Evolutionary conservation across 768 basidiomycete species (phyloP), one percentile per base, ranked within the genome.

Genomic region (Lepiota brunneoincarnata): DNA sequence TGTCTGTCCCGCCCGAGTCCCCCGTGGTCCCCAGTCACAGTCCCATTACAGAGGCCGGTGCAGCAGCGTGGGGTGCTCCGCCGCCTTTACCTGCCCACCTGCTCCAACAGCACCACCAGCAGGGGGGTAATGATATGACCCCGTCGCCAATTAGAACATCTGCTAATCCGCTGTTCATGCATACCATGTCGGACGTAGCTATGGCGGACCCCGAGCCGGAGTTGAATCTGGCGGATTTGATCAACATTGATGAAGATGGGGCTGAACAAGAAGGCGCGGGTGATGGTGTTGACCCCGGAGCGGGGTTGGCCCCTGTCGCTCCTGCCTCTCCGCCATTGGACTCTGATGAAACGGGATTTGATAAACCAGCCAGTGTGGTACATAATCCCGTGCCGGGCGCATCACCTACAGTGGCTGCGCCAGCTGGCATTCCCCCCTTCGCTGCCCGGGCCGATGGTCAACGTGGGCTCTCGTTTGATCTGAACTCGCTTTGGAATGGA

Each of bases 1-100:
- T 80, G 36, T 89, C 88, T 49, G 76, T 80, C 14, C 85, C 87
- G 35, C 89, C 88, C 46, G 87, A 89, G 65, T 91, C 89, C 1
- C 88, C 89, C 35, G 65, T 74, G 14, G 72, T 72, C 36, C 70
- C 75, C 18, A 70, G 67, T 21, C 72, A 74, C 39, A 74, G 69
- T 39, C 66, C 77, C 23, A 67, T 72, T 28, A 47, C 54, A 15
- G 55, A 58, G 35, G 41, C 34, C 23, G 28, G 21, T n/a, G 23
- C 61, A 61, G 21, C 60, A 63, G 34, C 57, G 43, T 90, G 87
- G 88, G 84, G 83, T 20, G 83, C 74, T 9, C 81, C 82, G 24
- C 82, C 86, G 11, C 77, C 83, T 12, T 69, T 82, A 4, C 81
- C 84, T 15, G 41, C 69, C 43, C 82, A 82, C 53, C 75, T 74